phyloP scores from a whole-genome alignment of 176 grass and related monocot genomes.

The Tuctoria greenei region DNA sequence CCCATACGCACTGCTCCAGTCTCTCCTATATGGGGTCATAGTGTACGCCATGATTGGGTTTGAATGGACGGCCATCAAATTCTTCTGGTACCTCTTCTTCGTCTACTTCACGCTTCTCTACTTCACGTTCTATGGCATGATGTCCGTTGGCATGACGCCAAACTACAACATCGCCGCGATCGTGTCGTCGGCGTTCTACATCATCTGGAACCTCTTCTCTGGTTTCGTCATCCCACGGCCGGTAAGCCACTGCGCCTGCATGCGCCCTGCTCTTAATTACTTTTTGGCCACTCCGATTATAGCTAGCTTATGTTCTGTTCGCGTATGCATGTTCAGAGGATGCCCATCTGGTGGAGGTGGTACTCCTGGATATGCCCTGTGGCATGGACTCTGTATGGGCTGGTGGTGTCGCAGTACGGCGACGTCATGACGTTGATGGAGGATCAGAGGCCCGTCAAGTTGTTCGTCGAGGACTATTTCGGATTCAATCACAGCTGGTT shows the following conservation, averaged over 20 bases:
- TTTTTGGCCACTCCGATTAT: not conserved
- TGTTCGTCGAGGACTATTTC: constrained; percentile 56
- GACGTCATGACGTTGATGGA: constrained; percentile 44
- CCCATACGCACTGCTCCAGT: constrained; percentile 67
- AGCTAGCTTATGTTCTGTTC: constrained; percentile 14
- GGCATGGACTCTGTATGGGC: constrained; percentile 73
- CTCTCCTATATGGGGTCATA: constrained; percentile 54
- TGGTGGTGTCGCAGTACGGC: constrained; percentile 76
- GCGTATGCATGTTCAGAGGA: constrained; percentile 42
- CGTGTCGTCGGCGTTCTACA: constrained; percentile 58
- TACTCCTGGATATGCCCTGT: constrained; percentile 73
- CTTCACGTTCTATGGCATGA: constrained; percentile 96
- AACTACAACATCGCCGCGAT: constrained; percentile 73
- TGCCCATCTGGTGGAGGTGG: constrained; percentile 89
- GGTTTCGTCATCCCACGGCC: constrained; percentile 66
- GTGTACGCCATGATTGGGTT: constrained; percentile 81
- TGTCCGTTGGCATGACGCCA: constrained; percentile 75
- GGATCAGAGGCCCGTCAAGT: constrained; percentile 14
- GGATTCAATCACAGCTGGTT: constrained; percentile 70
- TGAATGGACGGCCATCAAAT: constrained; percentile 72
- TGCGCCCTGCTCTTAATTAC: not conserved
- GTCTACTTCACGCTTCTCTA: constrained; percentile 85
- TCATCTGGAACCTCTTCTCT: constrained; percentile 77
- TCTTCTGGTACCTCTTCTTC: constrained; percentile 90
- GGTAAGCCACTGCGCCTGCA: constrained; percentile 20